Evolutionary conservation across 129 eudicot species (phyloP).

Genomic region (Dittrichia graveolens): DNA sequence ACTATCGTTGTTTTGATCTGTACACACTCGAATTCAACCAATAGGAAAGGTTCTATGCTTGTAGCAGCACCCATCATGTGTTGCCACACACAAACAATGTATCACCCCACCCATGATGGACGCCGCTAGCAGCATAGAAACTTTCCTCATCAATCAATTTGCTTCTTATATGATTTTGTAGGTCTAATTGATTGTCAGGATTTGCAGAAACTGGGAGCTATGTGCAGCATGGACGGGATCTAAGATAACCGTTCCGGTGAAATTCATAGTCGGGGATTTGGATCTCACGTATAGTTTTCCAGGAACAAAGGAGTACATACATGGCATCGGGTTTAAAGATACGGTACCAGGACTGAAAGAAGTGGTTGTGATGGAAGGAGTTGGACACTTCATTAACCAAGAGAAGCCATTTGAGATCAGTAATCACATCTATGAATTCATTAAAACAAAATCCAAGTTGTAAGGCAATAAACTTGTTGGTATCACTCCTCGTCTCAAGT

Average conservation of each 20-base stretch:
- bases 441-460: conserved; percentile 45
- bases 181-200: not conserved
- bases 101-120: no score
- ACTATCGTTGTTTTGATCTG: conserved; percentile 72
- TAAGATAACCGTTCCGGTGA: conserved; percentile 69
- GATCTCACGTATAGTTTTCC: conserved; percentile 63
- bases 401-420: conserved; percentile 67
- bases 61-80: no score
- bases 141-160: no score
- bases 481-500: not conserved
- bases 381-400: conserved; percentile 71
- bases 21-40: conserved; percentile 27
- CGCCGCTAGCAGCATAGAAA: no score
- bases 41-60: no score
- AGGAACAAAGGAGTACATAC: conserved; percentile 61
- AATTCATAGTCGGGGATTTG: conserved; percentile 71
- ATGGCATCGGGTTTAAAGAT: conserved; percentile 52
- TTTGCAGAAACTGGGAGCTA: conserved; percentile 78
- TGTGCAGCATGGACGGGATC: conserved; percentile 63
- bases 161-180: not conserved
- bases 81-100: no score
- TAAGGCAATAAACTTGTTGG: not conserved
- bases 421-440: conserved; percentile 66
- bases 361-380: conserved; percentile 78
- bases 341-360: conserved; percentile 60